These are phyloP conservation scores for Murraya koenigii DNA, from an alignment of 345 rosid genomes.

Conservation along the genomic window DNA sequence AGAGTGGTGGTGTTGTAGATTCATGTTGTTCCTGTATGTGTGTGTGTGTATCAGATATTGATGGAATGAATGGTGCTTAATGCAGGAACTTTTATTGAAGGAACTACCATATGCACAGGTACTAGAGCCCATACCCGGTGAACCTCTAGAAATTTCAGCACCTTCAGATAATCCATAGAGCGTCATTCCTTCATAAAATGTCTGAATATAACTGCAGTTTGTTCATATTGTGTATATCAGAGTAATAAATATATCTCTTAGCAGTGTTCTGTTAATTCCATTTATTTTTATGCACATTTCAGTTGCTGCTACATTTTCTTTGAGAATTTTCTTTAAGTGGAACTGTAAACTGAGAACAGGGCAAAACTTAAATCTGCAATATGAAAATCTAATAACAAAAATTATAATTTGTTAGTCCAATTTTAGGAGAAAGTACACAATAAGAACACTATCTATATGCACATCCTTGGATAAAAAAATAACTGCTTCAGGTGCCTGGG, in stretches of 20 bases:
- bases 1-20: not conserved
- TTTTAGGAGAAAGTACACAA: no score
- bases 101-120: slow-evolving; percentile 66
- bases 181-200: not conserved
- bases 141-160: slow-evolving; percentile 51
- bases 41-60: not conserved
- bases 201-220: not conserved
- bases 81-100: slow-evolving; percentile 63
- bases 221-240: slow-evolving; percentile 2
- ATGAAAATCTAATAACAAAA: no score
- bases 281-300: not conserved
- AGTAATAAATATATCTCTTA: not conserved
- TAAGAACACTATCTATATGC: no score
- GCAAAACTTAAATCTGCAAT: no score
- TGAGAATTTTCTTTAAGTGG: no score
- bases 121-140: slow-evolving; percentile 70
- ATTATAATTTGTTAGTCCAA: no score
- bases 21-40: not conserved
- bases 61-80: not conserved
- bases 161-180: slow-evolving; percentile 18
- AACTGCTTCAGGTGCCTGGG: no score
- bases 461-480: no score
- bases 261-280: not conserved
- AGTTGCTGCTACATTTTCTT: no score
- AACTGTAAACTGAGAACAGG: no score